A percentile compares a stretch with the other conserved stretches of the same genome.
phyloP scores from a whole-genome alignment of 768 basidiomycete species.

The Mycena haematopus region DNA sequence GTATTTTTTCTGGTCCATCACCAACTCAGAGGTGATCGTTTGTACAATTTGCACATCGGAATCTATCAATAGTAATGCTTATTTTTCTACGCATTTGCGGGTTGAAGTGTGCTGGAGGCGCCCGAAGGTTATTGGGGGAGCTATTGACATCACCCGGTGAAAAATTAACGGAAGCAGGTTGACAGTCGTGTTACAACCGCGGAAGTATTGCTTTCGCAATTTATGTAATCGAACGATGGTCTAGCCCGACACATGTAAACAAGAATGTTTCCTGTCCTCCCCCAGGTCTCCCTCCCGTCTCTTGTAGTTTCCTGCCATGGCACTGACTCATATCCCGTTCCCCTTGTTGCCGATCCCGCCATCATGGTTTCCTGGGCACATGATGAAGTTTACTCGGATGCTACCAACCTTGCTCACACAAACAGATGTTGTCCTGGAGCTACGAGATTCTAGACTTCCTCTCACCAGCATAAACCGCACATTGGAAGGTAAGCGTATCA shows the following conservation, averaged over 20 bases:
- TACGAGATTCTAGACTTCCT: conserved; percentile 91
- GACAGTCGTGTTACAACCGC: neutral
- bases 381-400: conserved; percentile 84
- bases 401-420: conserved; percentile 79
- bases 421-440: conserved; percentile 92
- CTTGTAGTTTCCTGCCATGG: conserved; percentile 34
- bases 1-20: conserved; percentile 19
- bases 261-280: neutral
- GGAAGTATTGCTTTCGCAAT: neutral
- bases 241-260: conserved; percentile 1
- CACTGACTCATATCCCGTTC: conserved; percentile 44
- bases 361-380: conserved; percentile 97
- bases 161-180: conserved; percentile 1
- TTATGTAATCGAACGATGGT: neutral
- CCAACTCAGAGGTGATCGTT: conserved; percentile 8
- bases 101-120: neutral
- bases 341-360: conserved; percentile 69
- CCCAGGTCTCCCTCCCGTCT: conserved; percentile 10
- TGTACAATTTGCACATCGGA: conserved; percentile 9
- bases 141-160: neutral
- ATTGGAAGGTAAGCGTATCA: conserved; percentile 65
- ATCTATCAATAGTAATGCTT: conserved; percentile 19
- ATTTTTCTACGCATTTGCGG: neutral
- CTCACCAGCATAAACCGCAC: conserved; percentile 92
- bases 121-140: neutral